phyloP scores from a whole-genome alignment of 441 rosid species.

The Biscutella auriculata region DNA sequence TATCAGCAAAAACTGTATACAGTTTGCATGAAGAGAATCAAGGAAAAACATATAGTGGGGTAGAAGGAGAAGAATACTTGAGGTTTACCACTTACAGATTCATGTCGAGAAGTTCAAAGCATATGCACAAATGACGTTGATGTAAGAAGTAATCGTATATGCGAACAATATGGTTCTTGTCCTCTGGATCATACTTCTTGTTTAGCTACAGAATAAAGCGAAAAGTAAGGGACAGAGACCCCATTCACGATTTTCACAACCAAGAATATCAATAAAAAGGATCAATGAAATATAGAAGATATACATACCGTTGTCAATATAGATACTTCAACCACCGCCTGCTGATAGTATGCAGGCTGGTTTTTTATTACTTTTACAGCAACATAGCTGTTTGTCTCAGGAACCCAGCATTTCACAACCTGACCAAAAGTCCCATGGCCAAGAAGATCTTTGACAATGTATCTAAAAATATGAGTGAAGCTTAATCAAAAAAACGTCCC shows the following conservation, averaged over 20 bases:
- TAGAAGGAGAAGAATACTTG: neutral
- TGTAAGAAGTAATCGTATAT: slow-evolving; percentile 82
- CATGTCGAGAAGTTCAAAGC: slow-evolving; percentile 93
- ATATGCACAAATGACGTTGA: slow-evolving; percentile 89
- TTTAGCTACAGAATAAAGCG: slow-evolving; percentile 54
- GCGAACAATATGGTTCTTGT: slow-evolving; percentile 97
- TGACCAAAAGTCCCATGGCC: slow-evolving; percentile 99
- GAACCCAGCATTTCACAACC: slow-evolving; percentile 97
- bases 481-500: slow-evolving; percentile 1
- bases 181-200: slow-evolving; percentile 97
- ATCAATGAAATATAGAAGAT: slow-evolving; percentile 10
- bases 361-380: slow-evolving; percentile 98
- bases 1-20: slow-evolving; percentile 9
- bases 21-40: slow-evolving; percentile 2
- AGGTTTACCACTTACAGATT: slow-evolving; percentile 66
- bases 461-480: slow-evolving; percentile 42
- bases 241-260: slow-evolving; percentile 4
- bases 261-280: neutral
- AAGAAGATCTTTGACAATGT: slow-evolving; percentile 95
- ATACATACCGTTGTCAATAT: slow-evolving; percentile 74
- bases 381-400: slow-evolving; percentile 58
- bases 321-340: slow-evolving; percentile 97
- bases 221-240: slow-evolving; percentile 12
- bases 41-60: slow-evolving; percentile 3
- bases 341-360: slow-evolving; percentile 97